Base-by-base conservation (phyloP, 139 green algal genomes). In the Chlorella vulgaris region DNA sequence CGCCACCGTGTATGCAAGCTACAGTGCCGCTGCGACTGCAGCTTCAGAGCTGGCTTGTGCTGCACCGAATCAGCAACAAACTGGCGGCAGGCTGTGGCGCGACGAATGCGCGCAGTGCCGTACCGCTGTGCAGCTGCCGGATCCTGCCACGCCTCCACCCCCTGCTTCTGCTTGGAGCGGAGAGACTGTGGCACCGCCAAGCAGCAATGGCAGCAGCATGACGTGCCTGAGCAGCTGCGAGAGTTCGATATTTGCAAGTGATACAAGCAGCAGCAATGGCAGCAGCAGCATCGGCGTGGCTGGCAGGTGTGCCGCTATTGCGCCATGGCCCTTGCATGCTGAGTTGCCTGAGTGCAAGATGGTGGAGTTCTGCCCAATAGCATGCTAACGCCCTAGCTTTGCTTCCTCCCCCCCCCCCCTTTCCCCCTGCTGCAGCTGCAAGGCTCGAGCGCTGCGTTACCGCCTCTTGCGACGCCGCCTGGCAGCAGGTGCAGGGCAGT, bases 391-490 rank as follows among this genome's bases (percentile, higher is more conserved):
- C n/a, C n/a, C n/a, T n/a, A n/a, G n/a, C n/a, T n/a, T n/a, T n/a
- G n/a, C n/a, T n/a, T n/a, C n/a, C n/a, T n/a, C n/a, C n/a, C n/a
- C n/a, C n/a, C n/a, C n/a, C n/a, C n/a, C n/a, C n/a, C n/a, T n/a
- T n/a, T n/a, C n/a, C n/a, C n/a, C n/a, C n/a, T n/a, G 22, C 26
- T 28, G 26, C 73, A 79, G 73, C 35, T 53, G 68, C 73, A 79
- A 79, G 73, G 73, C 22, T 13, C 73, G 73, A 3, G 73, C 73
- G 73, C 73, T 79, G 73, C 51, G 73, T 4, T 79, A 69, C 38
- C 73, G 73, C 24, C 73, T 79, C 51, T 53, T 79, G 73, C 73
- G 73, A 50, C 73, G 73, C 36, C 73, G 50, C 51, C 73, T 79
- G 53, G 73, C 53, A 35, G 47, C 31, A 13, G 71, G 47, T 1